Percentiles rank a stretch among this genome's conserved stretches.
phyloP scores from a whole-genome alignment of 2,329 filamentous ascomycete genomes.

The Trichoderma sp. region DNA sequence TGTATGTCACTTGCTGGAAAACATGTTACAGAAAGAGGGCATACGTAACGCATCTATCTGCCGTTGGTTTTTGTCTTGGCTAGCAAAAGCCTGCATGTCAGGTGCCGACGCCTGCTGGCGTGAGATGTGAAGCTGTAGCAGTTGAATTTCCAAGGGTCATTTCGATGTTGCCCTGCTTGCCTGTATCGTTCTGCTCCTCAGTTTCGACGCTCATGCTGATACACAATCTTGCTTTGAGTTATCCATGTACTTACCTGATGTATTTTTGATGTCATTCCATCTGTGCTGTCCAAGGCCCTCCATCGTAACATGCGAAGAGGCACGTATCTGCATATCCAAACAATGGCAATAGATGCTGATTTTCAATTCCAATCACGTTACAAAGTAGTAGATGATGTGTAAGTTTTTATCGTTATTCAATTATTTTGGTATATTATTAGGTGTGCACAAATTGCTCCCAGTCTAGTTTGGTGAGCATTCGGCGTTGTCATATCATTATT shows the following conservation, averaged over 20 bases:
- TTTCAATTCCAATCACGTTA: background rate
- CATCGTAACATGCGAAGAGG: background rate
- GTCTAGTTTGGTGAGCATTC: background rate
- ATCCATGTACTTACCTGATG: background rate
- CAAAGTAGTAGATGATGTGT: background rate
- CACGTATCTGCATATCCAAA: background rate
- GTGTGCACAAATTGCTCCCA: background rate
- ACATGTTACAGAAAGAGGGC: background rate
- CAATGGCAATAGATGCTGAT: fast-evolving
- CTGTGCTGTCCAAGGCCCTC: background rate
- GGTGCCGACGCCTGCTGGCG: background rate
- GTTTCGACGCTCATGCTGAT: background rate
- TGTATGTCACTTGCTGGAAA: background rate
- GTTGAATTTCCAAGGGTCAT: background rate
- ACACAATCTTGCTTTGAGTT: background rate
- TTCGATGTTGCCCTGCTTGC: background rate
- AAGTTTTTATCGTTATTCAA: background rate
- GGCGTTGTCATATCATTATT: background rate
- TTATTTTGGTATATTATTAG: background rate
- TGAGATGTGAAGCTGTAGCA: background rate
- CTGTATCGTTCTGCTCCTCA: background rate
- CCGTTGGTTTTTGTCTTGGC: background rate
- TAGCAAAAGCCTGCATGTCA: background rate
- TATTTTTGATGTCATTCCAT: background rate
- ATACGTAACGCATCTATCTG: background rate